Evolutionary conservation across 306 rosid species (phyloP), one percentile per base, ranked within the genome.

Genomic region (Sphenostylis stenocarpa): DNA sequence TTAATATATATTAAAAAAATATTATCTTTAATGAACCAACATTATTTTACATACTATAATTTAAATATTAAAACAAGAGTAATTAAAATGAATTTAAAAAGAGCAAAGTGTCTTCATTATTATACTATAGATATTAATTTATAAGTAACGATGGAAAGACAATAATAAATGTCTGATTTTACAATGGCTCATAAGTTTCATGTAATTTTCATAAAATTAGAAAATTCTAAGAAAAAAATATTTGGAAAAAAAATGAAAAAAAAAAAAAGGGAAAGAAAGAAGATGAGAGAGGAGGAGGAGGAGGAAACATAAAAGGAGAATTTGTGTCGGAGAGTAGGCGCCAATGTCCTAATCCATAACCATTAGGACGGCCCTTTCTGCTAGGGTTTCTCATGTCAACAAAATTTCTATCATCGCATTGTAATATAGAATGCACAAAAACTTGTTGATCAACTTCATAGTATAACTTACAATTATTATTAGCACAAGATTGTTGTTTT

Each of bases 331-430:
- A 47, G 6, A 56, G 76, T 24, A 77, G 45, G 52, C 10, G 84
- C 84, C 87, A 70, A 70, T 57, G 82, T 80, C 84, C 68, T 70
- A 81, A 56, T 55, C 67, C 77, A 36, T 45, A 56, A 73, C 0
- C 65, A 44, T 79, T 49, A 62, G 77, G 86, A 76, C 83, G 68
- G 80, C 78, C 68, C 76, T 76, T 72, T 60, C 72, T 71, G 81
- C 71, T 75, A 6, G 49, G 55, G 48, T 60, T 63, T 64, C 79
- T 79, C 13, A 62, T 60, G 79, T 75, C 81, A 79, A 82, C 65
- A 75, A 78, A 33, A 3, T 66, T 81, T 73, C 69, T 19, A 23
- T 63, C 52, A 15, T 57, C 21, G 9, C 56, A 33, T 34, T 53
- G 39, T 36, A 21, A 36, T n/a, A 72, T 44, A 28, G 29, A 26